Percentiles rank a stretch among this genome's conserved stretches.
phyloP scores from a whole-genome alignment of 176 grass and related monocot species.

The Zizania latifolia region DNA sequence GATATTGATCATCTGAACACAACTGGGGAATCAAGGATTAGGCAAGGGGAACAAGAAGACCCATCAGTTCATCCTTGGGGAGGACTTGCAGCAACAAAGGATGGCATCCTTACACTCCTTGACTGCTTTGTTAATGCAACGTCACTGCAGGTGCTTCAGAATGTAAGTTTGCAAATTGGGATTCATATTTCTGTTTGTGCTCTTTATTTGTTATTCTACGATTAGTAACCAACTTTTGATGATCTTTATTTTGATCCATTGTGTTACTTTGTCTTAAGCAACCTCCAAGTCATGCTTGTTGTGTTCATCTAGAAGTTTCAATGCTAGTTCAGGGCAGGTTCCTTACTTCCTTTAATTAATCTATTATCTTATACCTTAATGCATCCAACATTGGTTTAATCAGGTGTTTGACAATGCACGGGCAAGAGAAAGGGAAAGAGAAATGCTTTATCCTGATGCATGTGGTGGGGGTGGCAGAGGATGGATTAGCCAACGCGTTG shows the following conservation, averaged over 20 bases:
- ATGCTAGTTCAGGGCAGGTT: neutral
- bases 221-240: constrained; percentile 2
- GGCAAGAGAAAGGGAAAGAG: constrained; percentile 80
- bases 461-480: constrained; percentile 89
- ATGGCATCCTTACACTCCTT: constrained; percentile 81
- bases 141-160: constrained; percentile 69
- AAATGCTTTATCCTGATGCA: constrained; percentile 98
- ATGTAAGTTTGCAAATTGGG: constrained; percentile 49
- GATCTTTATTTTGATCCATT: constrained; percentile 1
- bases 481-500: constrained; percentile 91
- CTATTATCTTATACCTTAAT: constrained; percentile 19
- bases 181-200: constrained; percentile 16
- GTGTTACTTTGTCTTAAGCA: constrained; percentile 24
- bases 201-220: constrained; percentile 12
- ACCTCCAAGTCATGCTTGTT: neutral
- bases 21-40: constrained; percentile 24
- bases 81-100: constrained; percentile 74
- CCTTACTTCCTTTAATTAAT: too few species aligned
- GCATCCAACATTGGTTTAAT: constrained; percentile 2
- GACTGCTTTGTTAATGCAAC: constrained; percentile 75
- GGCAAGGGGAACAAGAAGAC: constrained; percentile 44
- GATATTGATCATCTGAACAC: constrained; percentile 25
- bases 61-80: constrained; percentile 80
- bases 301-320: constrained; percentile 6
- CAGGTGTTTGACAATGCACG: constrained; percentile 98